Conservation (phyloP, 257 asterid species). For the Plantago ovata region DNA sequence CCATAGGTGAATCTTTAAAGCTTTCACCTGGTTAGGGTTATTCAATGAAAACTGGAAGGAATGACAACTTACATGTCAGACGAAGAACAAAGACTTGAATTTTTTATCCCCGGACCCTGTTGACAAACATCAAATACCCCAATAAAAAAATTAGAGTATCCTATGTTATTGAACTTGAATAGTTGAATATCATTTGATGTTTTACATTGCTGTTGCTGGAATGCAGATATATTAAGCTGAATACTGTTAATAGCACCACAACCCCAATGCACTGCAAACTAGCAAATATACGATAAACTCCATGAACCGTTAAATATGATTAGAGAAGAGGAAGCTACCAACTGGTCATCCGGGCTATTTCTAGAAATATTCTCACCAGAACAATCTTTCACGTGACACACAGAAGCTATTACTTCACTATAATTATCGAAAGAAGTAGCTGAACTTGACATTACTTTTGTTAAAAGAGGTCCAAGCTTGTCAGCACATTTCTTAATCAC, state of each 20-base stretch:
- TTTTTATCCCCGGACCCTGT: slow-evolving; percentile 57
- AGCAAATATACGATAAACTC: background rate
- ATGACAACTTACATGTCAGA: slow-evolving; percentile 55
- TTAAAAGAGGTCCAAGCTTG: slow-evolving; percentile 76
- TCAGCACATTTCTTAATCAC: slow-evolving; percentile 58
- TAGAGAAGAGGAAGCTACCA: slow-evolving; percentile 39
- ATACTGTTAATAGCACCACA: too few relatives aligned
- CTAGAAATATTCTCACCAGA: slow-evolving; percentile 33
- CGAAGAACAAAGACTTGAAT: slow-evolving; percentile 50
- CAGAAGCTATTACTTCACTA: slow-evolving; percentile 47
- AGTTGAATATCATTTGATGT: too few relatives aligned
- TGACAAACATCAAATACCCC: too few relatives aligned
- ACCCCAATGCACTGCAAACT: too few relatives aligned
- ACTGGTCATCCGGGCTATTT: slow-evolving; percentile 33
- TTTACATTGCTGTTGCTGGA: too few relatives aligned
- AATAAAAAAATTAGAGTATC: too few relatives aligned
- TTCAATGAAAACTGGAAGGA: too few relatives aligned
- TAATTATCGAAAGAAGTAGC: slow-evolving; percentile 54
- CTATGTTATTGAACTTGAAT: too few relatives aligned
- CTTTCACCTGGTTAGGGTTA: too few relatives aligned
- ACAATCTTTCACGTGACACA: slow-evolving; percentile 41
- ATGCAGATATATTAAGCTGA: too few relatives aligned
- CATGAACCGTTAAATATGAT: background rate
- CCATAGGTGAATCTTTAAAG: too few relatives aligned
- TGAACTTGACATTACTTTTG: slow-evolving; percentile 50